Evolutionary conservation across 192 early-diverging fungal genomes (phyloP).

Genomic region (Pilobolus umbonatus): DNA sequence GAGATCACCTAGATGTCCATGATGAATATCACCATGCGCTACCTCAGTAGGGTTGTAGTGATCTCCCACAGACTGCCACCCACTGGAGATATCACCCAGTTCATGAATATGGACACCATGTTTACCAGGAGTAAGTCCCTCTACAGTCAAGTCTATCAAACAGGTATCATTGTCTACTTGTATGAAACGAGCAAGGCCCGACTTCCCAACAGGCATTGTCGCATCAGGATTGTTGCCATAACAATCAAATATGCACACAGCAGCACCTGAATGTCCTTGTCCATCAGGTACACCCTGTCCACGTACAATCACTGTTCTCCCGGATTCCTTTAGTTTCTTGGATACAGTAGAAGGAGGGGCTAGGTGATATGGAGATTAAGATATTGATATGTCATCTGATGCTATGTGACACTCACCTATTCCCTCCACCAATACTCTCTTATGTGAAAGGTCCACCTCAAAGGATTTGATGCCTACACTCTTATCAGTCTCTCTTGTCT

Average conservation of each 20-base stretch:
- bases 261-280: slow-evolving; percentile 65
- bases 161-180: slow-evolving; percentile 67
- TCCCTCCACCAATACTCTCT: slow-evolving; percentile 75
- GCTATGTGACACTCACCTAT: slow-evolving; percentile 38
- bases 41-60: slow-evolving; percentile 47
- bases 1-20: slow-evolving; percentile 59
- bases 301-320: slow-evolving; percentile 70
- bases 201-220: slow-evolving; percentile 15
- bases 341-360: slow-evolving; percentile 64
- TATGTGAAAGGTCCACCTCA: slow-evolving; percentile 60
- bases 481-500: slow-evolving; percentile 2
- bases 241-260: slow-evolving; percentile 87
- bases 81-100: slow-evolving; percentile 71
- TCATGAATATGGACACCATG: slow-evolving; percentile 76
- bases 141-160: slow-evolving; percentile 78
- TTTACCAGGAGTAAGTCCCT: slow-evolving; percentile 56
- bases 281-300: slow-evolving; percentile 65
- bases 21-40: slow-evolving; percentile 41
- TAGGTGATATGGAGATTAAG: slow-evolving; percentile 15
- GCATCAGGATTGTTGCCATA: slow-evolving; percentile 27
- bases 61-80: slow-evolving; percentile 47
- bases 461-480: slow-evolving; percentile 53
- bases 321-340: slow-evolving; percentile 61
- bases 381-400: slow-evolving; percentile 5
- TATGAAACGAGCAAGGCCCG: slow-evolving; percentile 77